Percentiles rank a stretch among this genome's conserved stretches.
Conservation (phyloP, 331 rosid species). For the Dryas integrifolia region DNA sequence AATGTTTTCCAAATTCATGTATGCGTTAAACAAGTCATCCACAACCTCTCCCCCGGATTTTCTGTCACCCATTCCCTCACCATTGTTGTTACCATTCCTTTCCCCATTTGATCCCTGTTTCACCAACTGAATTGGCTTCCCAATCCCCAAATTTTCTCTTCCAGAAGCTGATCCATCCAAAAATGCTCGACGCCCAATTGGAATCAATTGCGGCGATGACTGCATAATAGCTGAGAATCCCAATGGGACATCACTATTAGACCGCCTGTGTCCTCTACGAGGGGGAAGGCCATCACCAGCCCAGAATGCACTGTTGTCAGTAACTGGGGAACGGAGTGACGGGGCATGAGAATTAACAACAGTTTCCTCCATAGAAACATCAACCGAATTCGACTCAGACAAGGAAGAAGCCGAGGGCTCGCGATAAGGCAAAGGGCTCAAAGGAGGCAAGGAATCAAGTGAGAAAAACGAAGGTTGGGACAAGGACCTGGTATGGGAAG, state of each 20-base stretch:
- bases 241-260: slow-evolving; percentile 68
- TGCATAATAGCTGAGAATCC: slow-evolving; percentile 58
- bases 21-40: slow-evolving; percentile 68
- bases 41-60: slow-evolving; percentile 43
- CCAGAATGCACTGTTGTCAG: slow-evolving; percentile 41
- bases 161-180: slow-evolving; percentile 37
- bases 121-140: slow-evolving; percentile 54
- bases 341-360: slow-evolving; percentile 43
- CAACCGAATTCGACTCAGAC: slow-evolving; percentile 42
- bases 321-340: slow-evolving; percentile 30
- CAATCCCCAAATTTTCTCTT: slow-evolving; percentile 40
- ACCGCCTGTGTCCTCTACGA: slow-evolving; percentile 73
- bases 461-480: slow-evolving; percentile 66
- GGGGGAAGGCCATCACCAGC: slow-evolving; percentile 68
- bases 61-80: slow-evolving; percentile 37
- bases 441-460: slow-evolving; percentile 63
- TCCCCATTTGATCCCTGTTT: slow-evolving; percentile 36
- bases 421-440: slow-evolving; percentile 65
- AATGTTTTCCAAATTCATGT: slow-evolving; percentile 71
- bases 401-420: slow-evolving; percentile 37
- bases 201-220: slow-evolving; percentile 48
- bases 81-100: slow-evolving; percentile 29
- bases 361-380: slow-evolving; percentile 58
- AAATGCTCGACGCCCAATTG: slow-evolving; percentile 34
- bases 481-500: slow-evolving; percentile 62